Evolutionary conservation across 176 grass and related monocot species (phyloP).

Genomic region (Musa acuminata): DNA sequence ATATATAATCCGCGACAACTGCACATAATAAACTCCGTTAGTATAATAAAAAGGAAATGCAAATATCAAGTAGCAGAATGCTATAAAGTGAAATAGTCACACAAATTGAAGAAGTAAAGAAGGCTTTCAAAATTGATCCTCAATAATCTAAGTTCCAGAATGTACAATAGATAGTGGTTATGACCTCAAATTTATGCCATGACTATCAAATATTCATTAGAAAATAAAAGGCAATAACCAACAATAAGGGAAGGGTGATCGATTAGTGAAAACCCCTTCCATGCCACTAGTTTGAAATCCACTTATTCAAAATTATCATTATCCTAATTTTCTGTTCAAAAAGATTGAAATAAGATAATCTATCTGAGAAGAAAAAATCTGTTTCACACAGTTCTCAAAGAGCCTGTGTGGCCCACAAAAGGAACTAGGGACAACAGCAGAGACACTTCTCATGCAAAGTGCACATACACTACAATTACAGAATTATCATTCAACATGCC

Average conservation of each 20-base stretch:
- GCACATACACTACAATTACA: background rate
- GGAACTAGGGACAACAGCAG: background rate
- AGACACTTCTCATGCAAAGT: background rate
- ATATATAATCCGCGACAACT: constrained; percentile 97
- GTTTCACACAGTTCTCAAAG: background rate
- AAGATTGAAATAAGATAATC: background rate
- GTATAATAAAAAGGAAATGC: constrained; percentile 15
- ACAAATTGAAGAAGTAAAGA: constrained; percentile 2
- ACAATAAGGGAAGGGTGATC: background rate
- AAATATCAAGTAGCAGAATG: constrained; percentile 2
- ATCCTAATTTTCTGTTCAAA: background rate
- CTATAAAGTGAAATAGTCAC: background rate
- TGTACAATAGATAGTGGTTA: background rate
- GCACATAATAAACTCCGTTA: constrained; percentile 42
- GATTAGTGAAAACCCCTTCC: background rate
- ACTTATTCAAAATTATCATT: background rate
- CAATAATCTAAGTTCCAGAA: background rate
- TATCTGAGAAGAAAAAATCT: background rate
- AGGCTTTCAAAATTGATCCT: background rate
- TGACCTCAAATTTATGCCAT: background rate
- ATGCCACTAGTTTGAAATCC: background rate
- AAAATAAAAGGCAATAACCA: background rate
- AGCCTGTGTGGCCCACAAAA: background rate
- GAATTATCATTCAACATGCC: background rate
- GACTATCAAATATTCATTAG: background rate